Base-by-base conservation (phyloP, 2,329 filamentous ascomycete species). In the Ophiostoma sp. region DNA sequence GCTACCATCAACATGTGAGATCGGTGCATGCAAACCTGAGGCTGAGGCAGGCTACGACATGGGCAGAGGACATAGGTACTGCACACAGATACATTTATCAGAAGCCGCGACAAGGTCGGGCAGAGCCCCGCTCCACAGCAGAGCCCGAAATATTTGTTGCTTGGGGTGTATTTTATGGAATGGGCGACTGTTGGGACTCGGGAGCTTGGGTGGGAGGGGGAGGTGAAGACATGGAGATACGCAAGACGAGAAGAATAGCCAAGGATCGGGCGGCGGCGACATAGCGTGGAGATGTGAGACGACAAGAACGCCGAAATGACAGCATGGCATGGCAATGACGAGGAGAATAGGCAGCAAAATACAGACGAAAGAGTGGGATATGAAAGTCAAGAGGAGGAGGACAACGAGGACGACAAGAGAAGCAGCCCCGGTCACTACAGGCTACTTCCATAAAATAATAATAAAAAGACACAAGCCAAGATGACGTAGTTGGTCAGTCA, bases 301-400 rank as follows among this genome's bases (percentile, higher is more conserved):
- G 15, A 33, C 52, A 31, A 27, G 52, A 57, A 57, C 52, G 52
- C 10, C 52, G 33, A 62, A 62, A 33, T 62, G 57, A 62, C 57
- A 62, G 27, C 4, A 62, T 62, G 5, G 27, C 8, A 57, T 57
- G 11, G 52, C 8, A 57, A n/a, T 27, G 44, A 20, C 20, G 5
- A n/a, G 7, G 17, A 39, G 3, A 20, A 48, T 48, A 57, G 52
- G 23, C 52, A 57, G 23, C 17, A 27, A 57, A 57, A 57, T 57
- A 57, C 23, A 15, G 20, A 48, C 1, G 10, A 13, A 27, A 27
- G 17, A 20, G 5, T 48, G 17, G 17, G 44, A n/a, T 15, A 2
- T 48, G 7, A 1, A 48, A 48, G 20, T 48, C 44, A 48, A 48
- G 44, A 48, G 3, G 44, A 48, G 20, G 44, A 44, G 2, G 7